Evolutionary conservation across 2,329 filamentous ascomycete genomes (phyloP).

Genomic region (Claviceps maximensis): DNA sequence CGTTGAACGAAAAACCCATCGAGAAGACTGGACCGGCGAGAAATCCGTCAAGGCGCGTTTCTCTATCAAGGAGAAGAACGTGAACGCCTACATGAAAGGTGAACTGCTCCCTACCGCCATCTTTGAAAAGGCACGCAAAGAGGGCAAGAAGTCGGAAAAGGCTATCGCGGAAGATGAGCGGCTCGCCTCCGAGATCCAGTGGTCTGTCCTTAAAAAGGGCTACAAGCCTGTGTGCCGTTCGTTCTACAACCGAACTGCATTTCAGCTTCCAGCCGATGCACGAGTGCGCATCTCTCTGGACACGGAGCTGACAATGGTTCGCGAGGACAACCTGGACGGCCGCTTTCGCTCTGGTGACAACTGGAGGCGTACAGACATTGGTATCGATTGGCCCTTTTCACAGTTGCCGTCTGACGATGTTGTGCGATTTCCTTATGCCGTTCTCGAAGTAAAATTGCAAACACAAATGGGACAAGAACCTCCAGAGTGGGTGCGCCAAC

Average conservation of each 20-base stretch:
- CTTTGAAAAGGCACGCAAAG: slow-evolving; percentile 94
- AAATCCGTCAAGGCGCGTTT: slow-evolving; percentile 98
- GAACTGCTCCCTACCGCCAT: slow-evolving; percentile 72
- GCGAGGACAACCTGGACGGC: slow-evolving; percentile 90
- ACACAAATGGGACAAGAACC: slow-evolving; percentile 91
- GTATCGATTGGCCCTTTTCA: slow-evolving; percentile 86
- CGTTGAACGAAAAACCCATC: slow-evolving; percentile 93
- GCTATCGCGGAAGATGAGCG: slow-evolving; percentile 86
- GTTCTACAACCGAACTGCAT: slow-evolving; percentile 96
- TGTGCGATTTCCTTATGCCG: slow-evolving; percentile 86
- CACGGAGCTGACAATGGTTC: slow-evolving; percentile 87
- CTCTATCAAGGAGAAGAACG: slow-evolving; percentile 89
- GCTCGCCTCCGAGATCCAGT: slow-evolving; percentile 84
- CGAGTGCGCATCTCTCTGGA: slow-evolving; percentile 94
- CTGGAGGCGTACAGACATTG: slow-evolving; percentile 95
- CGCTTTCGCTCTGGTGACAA: slow-evolving; percentile 65
- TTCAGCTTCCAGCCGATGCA: slow-evolving; percentile 91
- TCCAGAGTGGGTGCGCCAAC: slow-evolving; percentile 88
- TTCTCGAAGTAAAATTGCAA: slow-evolving; percentile 94
- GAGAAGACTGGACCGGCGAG: slow-evolving; percentile 97
- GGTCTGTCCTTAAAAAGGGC: slow-evolving; percentile 75
- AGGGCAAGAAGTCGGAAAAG: slow-evolving; percentile 85
- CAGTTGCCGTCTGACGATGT: slow-evolving; percentile 78
- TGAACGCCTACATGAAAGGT: slow-evolving; percentile 80
- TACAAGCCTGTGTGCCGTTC: slow-evolving; percentile 84